These are phyloP conservation scores for Euphorbia lathyris DNA, from an alignment of 345 rosid genomes.

Conservation along the genomic window DNA sequence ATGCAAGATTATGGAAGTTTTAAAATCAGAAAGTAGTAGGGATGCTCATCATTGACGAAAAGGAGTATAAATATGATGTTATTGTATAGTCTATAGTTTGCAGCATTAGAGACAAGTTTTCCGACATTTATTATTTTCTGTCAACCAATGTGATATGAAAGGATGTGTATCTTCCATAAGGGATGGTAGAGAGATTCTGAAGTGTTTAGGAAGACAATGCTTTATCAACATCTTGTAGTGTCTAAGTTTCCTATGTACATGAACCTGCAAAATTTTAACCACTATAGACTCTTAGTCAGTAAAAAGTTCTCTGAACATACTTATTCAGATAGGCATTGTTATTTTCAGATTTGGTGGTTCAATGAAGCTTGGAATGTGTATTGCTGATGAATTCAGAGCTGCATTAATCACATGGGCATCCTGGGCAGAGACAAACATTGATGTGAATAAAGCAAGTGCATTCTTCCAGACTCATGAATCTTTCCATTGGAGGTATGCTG, in stretches of 20 bases:
- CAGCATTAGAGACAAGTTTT: not conserved
- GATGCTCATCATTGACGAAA: not conserved
- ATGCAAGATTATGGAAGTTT: not conserved
- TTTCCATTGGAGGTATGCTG: conserved; percentile 64
- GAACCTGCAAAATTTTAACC: not conserved
- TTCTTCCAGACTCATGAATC: conserved; percentile 65
- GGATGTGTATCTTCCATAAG: conserved; percentile 4
- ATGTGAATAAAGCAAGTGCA: conserved; percentile 24
- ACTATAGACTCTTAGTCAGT: not conserved
- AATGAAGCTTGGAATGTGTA: conserved; percentile 40
- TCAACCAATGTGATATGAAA: not conserved
- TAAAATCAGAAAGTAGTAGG: not conserved
- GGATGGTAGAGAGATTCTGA: no score
- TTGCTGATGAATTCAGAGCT: conserved; percentile 21
- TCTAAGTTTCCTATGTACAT: not conserved
- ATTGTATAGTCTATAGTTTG: not conserved
- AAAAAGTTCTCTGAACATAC: conserved; percentile 28
- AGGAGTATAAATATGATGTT: not conserved
- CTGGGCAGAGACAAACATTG: conserved; percentile 23
- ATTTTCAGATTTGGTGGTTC: conserved; percentile 50
- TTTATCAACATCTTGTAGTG: not conserved
- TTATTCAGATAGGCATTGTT: conserved; percentile 59
- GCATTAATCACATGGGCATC: conserved; percentile 30
- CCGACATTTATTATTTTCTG: not conserved
- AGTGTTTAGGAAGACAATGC: conserved; percentile 1